Base-by-base conservation (phyloP, 495 filamentous ascomycete genomes). In the Apiosordaria backusii region DNA sequence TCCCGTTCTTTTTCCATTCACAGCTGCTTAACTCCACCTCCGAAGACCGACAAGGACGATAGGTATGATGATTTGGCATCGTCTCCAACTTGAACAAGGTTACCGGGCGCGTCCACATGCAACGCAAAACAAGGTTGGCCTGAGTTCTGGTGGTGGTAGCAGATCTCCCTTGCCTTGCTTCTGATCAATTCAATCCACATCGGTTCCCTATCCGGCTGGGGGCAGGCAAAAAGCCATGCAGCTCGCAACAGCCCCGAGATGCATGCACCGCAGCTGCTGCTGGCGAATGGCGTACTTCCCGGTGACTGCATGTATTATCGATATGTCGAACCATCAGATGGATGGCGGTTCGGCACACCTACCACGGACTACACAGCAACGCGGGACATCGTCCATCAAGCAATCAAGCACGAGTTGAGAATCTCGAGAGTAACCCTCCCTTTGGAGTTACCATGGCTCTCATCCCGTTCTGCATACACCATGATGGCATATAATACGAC, bases 231-330 rank as follows among this genome's bases (percentile, higher is more conserved):
- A 29, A 29, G 27, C 27, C 27, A 29, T 29, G 27, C 27, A 29
- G 3, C 27, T 29, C 27, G 27, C 4, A 7, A 7, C 27, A 4
- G 27, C 7, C 7, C 4, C 27, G 27, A 29, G 27, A 3, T 29
- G 35, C 35, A 45, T 45, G 35, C 35, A 45, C 10, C 10, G 35
- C 35, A 45, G 35, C 6, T 45, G 35, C 9, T 13, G 13, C 52
- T 55, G 52, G 52, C 52, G 52, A 55, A 55, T 55, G 52, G 52
- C 52, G 52, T 21, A 55, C 52, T 21, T 55, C 52, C 52, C 52
- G 52, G 6, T 55, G 22, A 1, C 52, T 55, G 22, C 22, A 55
- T 55, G 52, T 4, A 55, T 55, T 45, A 45, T 45, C 35, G 35
- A 45, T 45, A 45, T 55, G 21, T 55, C 52, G 52, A 23, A 23